Conservation (phyloP, 2,329 filamentous ascomycete species). For the Aspergillus vadensis region DNA sequence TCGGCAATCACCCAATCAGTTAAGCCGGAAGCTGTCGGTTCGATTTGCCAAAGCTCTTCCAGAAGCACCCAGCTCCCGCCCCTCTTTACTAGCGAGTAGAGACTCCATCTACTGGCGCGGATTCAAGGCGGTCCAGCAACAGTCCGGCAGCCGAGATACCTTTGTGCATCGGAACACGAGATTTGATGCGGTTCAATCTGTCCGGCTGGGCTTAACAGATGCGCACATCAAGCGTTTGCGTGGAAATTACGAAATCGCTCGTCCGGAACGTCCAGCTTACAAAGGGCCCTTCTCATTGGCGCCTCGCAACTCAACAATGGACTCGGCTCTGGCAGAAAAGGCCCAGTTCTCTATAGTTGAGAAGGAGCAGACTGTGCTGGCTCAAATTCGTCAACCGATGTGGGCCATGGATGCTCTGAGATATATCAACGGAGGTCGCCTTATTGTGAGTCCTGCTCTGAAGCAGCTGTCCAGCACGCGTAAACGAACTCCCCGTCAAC, state of each 20-base stretch:
- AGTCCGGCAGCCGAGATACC: constrained; percentile 68
- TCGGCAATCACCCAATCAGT: constrained; percentile 14
- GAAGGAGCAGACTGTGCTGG: constrained; percentile 77
- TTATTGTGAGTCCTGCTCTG: constrained; percentile 58
- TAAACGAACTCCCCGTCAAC: constrained; percentile 44
- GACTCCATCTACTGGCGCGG: constrained; percentile 87
- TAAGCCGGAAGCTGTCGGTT: constrained; percentile 31
- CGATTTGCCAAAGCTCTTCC: constrained; percentile 37
- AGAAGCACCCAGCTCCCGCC: constrained; percentile 43
- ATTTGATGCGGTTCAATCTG: constrained; percentile 84
- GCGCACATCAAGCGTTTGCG: constrained; percentile 78
- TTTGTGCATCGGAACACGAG: constrained; percentile 83
- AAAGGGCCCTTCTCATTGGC: constrained; percentile 70
- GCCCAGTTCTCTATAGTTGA: constrained; percentile 54
- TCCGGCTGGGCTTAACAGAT: constrained; percentile 72
- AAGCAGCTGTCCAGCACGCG: constrained; percentile 35
- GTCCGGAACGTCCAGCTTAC: constrained; percentile 70
- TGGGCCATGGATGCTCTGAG: constrained; percentile 66
- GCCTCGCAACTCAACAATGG: constrained; percentile 67
- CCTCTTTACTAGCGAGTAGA: constrained; percentile 52
- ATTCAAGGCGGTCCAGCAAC: constrained; percentile 73
- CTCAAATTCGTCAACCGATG: constrained; percentile 63
- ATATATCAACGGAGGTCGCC: constrained; percentile 61
- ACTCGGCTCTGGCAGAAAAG: constrained; percentile 59
- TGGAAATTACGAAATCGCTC: constrained; percentile 79